Percentiles rank a stretch among this genome's conserved stretches.
These are phyloP conservation scores for Teratosphaeria nubilosa DNA, from an alignment of 2,329 filamentous ascomycete genomes.

Conservation along the genomic window DNA sequence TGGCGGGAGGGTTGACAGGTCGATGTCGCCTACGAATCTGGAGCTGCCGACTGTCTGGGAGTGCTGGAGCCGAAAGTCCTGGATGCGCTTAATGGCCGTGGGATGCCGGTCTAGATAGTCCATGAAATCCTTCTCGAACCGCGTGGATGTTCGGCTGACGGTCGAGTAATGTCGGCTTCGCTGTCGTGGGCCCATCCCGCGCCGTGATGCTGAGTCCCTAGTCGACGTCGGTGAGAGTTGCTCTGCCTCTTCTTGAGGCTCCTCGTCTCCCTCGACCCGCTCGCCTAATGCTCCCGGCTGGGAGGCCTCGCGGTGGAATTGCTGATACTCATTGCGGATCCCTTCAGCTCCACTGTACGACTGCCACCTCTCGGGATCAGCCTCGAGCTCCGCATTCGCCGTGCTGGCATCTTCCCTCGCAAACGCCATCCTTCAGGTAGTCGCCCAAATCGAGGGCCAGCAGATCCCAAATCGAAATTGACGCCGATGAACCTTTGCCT, in stretches of 20 bases:
- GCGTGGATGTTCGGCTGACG: conserved; percentile 11
- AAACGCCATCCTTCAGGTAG: conserved; percentile 2
- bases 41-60: conserved; percentile 55
- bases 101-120: conserved; percentile 52
- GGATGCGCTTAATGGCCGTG: conserved; percentile 60
- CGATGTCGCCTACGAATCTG: conserved; percentile 23
- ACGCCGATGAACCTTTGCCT: background rate
- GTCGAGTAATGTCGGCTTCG: conserved; percentile 1
- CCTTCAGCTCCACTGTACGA: conserved; percentile 30
- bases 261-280: conserved; percentile 2
- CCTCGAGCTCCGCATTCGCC: conserved; percentile 43
- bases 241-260: conserved; percentile 38
- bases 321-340: conserved; percentile 48
- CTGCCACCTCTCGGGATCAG: conserved; percentile 31
- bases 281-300: background rate
- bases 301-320: conserved; percentile 31
- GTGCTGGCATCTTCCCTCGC: conserved; percentile 40
- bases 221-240: background rate
- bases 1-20: conserved; percentile 44
- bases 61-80: conserved; percentile 62
- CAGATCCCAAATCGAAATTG: background rate
- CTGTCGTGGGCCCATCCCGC: background rate
- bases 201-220: background rate
- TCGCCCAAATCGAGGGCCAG: background rate
- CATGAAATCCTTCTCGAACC: conserved; percentile 35